These are phyloP conservation scores for Yamadazyma tumulicola DNA, from an alignment of 805 yeast species.

Conservation along the genomic window DNA sequence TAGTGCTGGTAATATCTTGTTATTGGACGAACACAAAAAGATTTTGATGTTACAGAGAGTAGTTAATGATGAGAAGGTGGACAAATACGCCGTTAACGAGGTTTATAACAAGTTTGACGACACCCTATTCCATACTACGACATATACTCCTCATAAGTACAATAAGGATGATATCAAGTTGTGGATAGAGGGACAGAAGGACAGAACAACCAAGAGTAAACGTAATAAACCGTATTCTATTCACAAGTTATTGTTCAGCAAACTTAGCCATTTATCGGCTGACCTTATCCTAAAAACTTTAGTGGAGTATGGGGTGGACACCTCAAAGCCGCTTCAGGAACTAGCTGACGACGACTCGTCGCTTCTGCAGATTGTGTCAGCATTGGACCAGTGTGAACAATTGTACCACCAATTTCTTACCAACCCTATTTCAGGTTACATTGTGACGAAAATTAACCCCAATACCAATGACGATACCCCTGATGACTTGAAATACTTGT, in stretches of 20 bases:
- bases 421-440: slow-evolving; percentile 50
- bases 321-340: slow-evolving; percentile 36
- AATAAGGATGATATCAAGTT: slow-evolving; percentile 25
- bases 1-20: slow-evolving; percentile 87
- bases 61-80: slow-evolving; percentile 68
- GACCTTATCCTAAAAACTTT: slow-evolving; percentile 68
- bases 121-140: slow-evolving; percentile 34
- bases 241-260: slow-evolving; percentile 65
- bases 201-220: slow-evolving; percentile 18
- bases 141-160: slow-evolving; percentile 16
- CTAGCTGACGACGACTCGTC: slow-evolving; percentile 18
- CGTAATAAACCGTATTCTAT: slow-evolving; percentile 54
- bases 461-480: slow-evolving; percentile 24
- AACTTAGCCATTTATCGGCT: slow-evolving; percentile 72
- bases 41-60: slow-evolving; percentile 75
- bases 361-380: slow-evolving; percentile 29
- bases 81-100: slow-evolving; percentile 71
- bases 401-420: slow-evolving; percentile 38
- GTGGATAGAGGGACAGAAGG: slow-evolving; percentile 41
- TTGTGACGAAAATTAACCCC: slow-evolving; percentile 57
- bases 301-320: slow-evolving; percentile 42
- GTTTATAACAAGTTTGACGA: slow-evolving; percentile 59
- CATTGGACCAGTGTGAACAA: slow-evolving; percentile 46
- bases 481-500: slow-evolving; percentile 43
- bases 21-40: slow-evolving; percentile 64